phyloP scores from a whole-genome alignment of 305 asterid species.

The Stenogyne calaminthoides region DNA sequence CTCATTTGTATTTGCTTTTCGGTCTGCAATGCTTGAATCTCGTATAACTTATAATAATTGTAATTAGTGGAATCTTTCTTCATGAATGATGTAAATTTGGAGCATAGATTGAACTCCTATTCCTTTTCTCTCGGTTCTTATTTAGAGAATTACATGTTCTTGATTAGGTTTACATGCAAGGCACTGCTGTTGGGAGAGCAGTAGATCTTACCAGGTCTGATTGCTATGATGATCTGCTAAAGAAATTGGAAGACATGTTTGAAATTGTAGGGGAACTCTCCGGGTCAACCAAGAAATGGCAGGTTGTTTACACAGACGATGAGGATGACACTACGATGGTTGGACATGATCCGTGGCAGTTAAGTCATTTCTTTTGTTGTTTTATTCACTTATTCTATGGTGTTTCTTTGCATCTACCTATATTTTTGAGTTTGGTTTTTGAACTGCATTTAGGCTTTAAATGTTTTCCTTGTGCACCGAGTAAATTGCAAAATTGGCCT shows the following conservation, averaged over 20 bases:
- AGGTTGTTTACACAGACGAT: slow-evolving; percentile 91
- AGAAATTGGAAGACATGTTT: slow-evolving; percentile 86
- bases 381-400: background rate
- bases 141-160: background rate
- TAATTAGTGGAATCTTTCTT: background rate
- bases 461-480: too few relatives aligned
- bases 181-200: slow-evolving; percentile 90
- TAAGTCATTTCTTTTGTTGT: slow-evolving; percentile 24
- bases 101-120: background rate
- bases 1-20: background rate
- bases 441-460: background rate
- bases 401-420: background rate
- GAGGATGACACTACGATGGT: slow-evolving; percentile 99
- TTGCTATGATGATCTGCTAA: slow-evolving; percentile 75
- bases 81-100: background rate
- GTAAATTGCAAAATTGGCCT: too few relatives aligned
- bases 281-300: slow-evolving; percentile 83
- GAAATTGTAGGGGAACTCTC: slow-evolving; percentile 82
- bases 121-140: background rate
- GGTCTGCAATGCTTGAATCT: slow-evolving; percentile 11
- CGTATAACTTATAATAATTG: background rate
- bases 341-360: slow-evolving; percentile 99
- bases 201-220: slow-evolving; percentile 72
- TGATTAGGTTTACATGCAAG: slow-evolving; percentile 86
- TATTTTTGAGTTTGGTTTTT: slow-evolving; percentile 9